Base-by-base conservation (phyloP, 2,329 filamentous ascomycete species). In the Neophaeococcomyces aloes region DNA sequence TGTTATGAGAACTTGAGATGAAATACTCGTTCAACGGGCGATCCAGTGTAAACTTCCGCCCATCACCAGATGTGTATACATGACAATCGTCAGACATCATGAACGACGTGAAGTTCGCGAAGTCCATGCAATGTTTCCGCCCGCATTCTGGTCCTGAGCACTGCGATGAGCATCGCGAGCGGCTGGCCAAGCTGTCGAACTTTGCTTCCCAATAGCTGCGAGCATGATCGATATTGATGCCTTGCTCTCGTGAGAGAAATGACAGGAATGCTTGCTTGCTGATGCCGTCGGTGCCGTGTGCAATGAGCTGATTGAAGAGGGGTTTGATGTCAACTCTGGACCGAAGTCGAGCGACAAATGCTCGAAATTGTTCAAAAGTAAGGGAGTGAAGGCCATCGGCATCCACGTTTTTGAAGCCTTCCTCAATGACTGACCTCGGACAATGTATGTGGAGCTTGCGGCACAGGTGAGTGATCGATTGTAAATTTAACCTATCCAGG, bases 1-100 rank as follows among this genome's bases (percentile, higher is more conserved):
- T 98, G 64, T 98, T 98, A 71, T 98, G 91, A 1, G 91, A 96
- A 67, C 88, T 95, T 1, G 89, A 96, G 53, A 98, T 91, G 68
- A 87, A 95, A 64, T 98, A 98, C 60, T 96, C 89, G 60, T 94
- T 94, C 61, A 96, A 69, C 0, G 91, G 91, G 18, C 84, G 78
- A 58, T 94, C 79, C 43, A 95, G 76, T 4, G 69, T 69, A 44
- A 79, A 77, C 21, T 77, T 66, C 10, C 74, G 64, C n/a, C 76
- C 74, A 48, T 75, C 71, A 32, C 75, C 73, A 8, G 31, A 32
- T 21, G 74, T 65, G 32, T 86, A 73, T 2, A 83, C 72, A 2
- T 77, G 71, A 57, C 93, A 94, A 54, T 79, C 74, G 34, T 76
- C 75, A 0, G 86, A 94, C 11, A 79, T 76, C 10, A 94, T 67